Percentiles rank a stretch among this genome's conserved stretches.
Conservation (phyloP, 1,284 basidiomycete genomes). For the Moesziomyces sp. region DNA sequence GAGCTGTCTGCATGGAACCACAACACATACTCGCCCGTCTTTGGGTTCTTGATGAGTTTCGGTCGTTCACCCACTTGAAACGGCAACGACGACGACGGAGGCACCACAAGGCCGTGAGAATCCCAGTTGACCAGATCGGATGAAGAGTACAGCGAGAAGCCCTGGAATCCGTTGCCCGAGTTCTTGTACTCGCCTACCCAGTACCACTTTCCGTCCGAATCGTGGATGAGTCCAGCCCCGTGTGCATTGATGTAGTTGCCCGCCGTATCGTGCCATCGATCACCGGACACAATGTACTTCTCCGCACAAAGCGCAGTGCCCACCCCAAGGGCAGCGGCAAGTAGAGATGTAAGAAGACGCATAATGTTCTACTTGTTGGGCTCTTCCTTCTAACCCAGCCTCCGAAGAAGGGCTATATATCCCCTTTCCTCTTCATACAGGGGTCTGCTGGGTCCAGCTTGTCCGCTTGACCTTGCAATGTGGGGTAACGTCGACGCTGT, state of each 20-base stretch:
- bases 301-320: neutral
- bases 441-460: too few relatives aligned
- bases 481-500: too few relatives aligned
- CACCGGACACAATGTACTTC: conserved; percentile 29
- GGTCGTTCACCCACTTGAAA: conserved; percentile 35
- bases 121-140: conserved; percentile 33
- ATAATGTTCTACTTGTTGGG: too few relatives aligned
- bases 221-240: conserved; percentile 18
- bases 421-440: too few relatives aligned
- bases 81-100: conserved; percentile 13
- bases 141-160: conserved; percentile 30
- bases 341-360: too few relatives aligned
- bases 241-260: conserved; percentile 29
- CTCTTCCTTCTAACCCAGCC: too few relatives aligned
- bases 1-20: conserved; percentile 34
- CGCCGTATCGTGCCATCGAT: conserved; percentile 25
- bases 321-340: too few relatives aligned
- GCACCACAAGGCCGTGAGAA: conserved; percentile 20
- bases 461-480: too few relatives aligned
- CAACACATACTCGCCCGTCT: conserved; percentile 24
- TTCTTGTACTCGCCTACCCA: conserved; percentile 34
- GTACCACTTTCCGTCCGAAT: conserved; percentile 16
- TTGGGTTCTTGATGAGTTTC: conserved; percentile 20
- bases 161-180: conserved; percentile 21
- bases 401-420: too few relatives aligned